These are phyloP conservation scores for Saturnispora kantuleensis DNA, from an alignment of 805 yeast species.

Conservation along the genomic window DNA sequence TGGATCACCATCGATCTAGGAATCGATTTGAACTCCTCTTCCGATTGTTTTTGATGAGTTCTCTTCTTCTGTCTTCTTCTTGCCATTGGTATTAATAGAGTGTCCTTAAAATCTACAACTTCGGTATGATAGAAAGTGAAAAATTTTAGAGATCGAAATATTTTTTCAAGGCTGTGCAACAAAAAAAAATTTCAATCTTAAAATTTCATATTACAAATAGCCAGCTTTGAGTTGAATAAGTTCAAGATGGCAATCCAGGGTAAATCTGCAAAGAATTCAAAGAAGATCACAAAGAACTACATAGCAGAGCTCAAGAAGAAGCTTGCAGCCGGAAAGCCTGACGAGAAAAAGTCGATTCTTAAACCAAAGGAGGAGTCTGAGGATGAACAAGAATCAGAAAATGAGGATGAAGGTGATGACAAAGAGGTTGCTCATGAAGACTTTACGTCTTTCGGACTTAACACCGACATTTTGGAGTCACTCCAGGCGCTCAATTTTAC, in stretches of 20 bases:
- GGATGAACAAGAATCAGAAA: conserved; percentile 13
- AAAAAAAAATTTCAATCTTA: neutral
- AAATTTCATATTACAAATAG: neutral
- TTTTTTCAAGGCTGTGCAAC: neutral
- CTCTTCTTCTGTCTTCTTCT: conserved; percentile 56
- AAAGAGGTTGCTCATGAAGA: conserved; percentile 12
- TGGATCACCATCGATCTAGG: conserved; percentile 94
- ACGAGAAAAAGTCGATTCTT: conserved; percentile 19
- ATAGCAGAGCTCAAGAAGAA: conserved; percentile 24
- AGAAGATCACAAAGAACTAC: conserved; percentile 16
- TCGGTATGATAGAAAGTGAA: neutral
- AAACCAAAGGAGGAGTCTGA: conserved; percentile 19
- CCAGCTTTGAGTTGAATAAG: neutral
- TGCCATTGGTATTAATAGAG: conserved; percentile 17
- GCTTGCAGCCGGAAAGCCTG: conserved; percentile 13
- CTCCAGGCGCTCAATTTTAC: conserved; percentile 63
- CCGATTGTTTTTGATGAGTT: conserved; percentile 63
- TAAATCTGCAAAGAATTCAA: conserved; percentile 8
- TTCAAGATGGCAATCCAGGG: conserved; percentile 1
- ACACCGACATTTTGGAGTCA: conserved; percentile 74
- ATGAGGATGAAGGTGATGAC: conserved; percentile 11
- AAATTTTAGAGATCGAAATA: neutral
- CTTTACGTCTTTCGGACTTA: conserved; percentile 52
- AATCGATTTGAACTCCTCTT: conserved; percentile 59
- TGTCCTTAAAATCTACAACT: neutral